Base-by-base conservation (phyloP, 2,329 filamentous ascomycete species). In the Chaetomium sp. region DNA sequence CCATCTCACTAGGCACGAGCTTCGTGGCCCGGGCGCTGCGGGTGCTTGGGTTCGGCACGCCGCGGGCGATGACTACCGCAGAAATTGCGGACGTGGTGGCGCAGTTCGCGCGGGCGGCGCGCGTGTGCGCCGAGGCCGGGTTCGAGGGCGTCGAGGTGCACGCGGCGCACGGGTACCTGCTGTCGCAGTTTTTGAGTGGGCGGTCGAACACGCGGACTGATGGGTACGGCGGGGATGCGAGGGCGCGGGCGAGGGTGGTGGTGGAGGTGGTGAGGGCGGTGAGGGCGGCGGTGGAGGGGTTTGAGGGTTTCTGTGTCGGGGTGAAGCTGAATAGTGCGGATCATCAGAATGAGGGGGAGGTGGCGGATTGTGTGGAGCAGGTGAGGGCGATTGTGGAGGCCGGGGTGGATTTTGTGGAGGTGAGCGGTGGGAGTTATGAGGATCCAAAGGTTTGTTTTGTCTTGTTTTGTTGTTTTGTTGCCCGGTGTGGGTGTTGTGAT, bases 391-490 rank as follows among this genome's bases (percentile, higher is more conserved):
- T 88, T 4, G 74, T 74, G 0, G 76, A 75, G 5, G 79, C 78
- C 47, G 83, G 77, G 5, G 75, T 91, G 1, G 89, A 91, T 74
- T 90, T 90, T 68, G 75, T 91, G 1, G 88, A 92, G 74, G 81
- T 91, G 29, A 86, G 83, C 21, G 89, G 89, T 0, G 88, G 89
- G 0, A 83, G 74, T 0, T 87, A 84, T 67, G 83, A 87, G 69
- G 74, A 86, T 62, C 80, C 85, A 0, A 70, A 68, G 58, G 82
- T 85, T 70, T 9, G 16, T 47, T 29, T 53, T 13, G 25, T 53
- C n/a, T 45, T 25, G 27, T 9, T 42, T 53, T 27, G 21, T 31
- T 47, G 27, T 56, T 49, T 21, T n/a, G 54, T 55, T 12, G 19
- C 9, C 9, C 3, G 7, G 9, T 42, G 38, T n/a, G 38, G 5